Base-by-base conservation (phyloP, 345 rosid genomes). In the Eucalyptus marginata region DNA sequence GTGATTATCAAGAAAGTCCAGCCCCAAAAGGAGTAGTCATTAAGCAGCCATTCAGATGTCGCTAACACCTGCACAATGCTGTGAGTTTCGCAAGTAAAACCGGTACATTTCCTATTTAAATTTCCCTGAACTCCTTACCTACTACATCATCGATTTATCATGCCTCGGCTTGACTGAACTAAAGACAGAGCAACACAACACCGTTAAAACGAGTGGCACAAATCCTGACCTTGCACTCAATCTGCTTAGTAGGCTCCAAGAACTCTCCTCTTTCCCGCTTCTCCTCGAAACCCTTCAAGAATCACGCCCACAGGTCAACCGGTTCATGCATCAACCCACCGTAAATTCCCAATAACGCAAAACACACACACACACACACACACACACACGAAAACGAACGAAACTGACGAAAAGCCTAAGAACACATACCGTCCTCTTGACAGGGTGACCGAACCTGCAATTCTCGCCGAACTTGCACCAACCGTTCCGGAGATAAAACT, bases 191-290 rank as follows among this genome's bases (percentile, higher is more conserved):
- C 31, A 86, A 54, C 83, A 46, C 46, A 87, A 10, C 27, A 83
- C 47, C 25, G 46, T 33, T 44, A 79, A 54, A 86, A 81, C 46
- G 68, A 62, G 40, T 14, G 17, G 50, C 49, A 40, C 33, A 81
- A 87, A 68, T 83, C 51, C 89, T 76, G 81, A 92, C 94, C 93
- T 93, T 91, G 93, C 91, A 90, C 59, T 89, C 90, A 86, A 89
- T 89, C 83, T 59, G 89, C 62, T 66, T 58, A 29, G 52, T 87
- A 40, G 88, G 89, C 88, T 86, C 88, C 86, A 20, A 36, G 86
- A 71, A 52, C 89, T 54, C 89, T 83, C 87, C 91, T 68, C 58
- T 81, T 49, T 90, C 66, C 15, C 62, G 80, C 89, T 90, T 89
- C 80, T 85, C 84, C 13, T n/a, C 87, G 47, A 49, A 52, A n/a